Percentiles rank a stretch among this genome's conserved stretches.
phyloP scores from a whole-genome alignment of 768 basidiomycete species.

The Butyriboletus loyo region DNA sequence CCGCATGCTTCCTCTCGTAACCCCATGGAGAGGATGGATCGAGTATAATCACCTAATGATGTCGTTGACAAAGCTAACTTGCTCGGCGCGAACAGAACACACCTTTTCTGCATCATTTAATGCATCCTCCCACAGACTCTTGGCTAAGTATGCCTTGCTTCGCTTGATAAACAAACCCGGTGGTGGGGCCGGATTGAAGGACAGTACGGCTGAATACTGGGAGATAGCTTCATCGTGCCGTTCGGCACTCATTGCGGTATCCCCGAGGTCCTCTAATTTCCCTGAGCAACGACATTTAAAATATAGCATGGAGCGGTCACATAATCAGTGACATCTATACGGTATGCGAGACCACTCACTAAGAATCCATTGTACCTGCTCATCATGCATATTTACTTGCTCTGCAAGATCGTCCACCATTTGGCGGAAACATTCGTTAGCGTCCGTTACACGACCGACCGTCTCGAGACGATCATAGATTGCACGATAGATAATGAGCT shows the following conservation, averaged over 20 bases:
- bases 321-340: too few species aligned
- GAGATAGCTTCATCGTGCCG: neutral
- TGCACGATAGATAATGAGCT: neutral
- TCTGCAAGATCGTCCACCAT: neutral
- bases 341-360: neutral
- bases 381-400: neutral
- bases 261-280: neutral
- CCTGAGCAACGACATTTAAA: neutral
- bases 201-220: constrained; percentile 5
- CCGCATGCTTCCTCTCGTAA: constrained; percentile 2
- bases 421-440: neutral
- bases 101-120: neutral
- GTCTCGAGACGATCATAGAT: neutral
- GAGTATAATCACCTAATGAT: neutral
- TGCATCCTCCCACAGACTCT: neutral
- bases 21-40: neutral
- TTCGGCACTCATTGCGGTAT: neutral
- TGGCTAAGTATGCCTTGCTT: neutral
- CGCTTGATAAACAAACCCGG: constrained; percentile 5
- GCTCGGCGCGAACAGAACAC: neutral
- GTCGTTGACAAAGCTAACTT: neutral
- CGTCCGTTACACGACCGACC: neutral
- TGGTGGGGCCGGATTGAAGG: neutral
- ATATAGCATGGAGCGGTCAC: too few species aligned
- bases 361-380: neutral